Evolutionary conservation across 805 yeast genomes (phyloP).

Genomic region (Candida piceae): DNA sequence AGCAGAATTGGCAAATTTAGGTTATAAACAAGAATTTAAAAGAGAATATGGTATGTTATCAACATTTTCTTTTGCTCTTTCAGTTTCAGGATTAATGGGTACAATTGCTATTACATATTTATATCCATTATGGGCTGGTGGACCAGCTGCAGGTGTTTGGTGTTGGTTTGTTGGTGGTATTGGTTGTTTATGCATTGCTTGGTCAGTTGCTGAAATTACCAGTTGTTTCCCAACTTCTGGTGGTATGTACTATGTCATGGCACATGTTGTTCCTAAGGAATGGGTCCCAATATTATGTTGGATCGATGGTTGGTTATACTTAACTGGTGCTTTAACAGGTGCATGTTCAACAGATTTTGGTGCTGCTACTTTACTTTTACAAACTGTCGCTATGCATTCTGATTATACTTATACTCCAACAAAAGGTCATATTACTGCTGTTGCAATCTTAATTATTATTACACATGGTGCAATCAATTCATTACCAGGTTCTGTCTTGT

Average conservation of each 20-base stretch:
- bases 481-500: constrained; percentile 44
- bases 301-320: constrained; percentile 50
- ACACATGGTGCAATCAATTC: constrained; percentile 49
- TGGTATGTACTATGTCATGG: constrained; percentile 44
- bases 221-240: constrained; percentile 51
- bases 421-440: constrained; percentile 42
- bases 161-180: constrained; percentile 53
- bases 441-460: constrained; percentile 43
- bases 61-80: constrained; percentile 59
- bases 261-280: constrained; percentile 43
- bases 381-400: constrained; percentile 37
- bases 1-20: constrained; percentile 37
- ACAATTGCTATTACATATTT: constrained; percentile 50
- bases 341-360: constrained; percentile 50
- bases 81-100: constrained; percentile 62
- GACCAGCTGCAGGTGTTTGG: constrained; percentile 62
- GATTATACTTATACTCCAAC: constrained; percentile 37
- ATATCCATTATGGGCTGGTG: constrained; percentile 47
- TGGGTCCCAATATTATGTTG: constrained; percentile 49
- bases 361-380: constrained; percentile 42
- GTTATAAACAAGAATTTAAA: constrained; percentile 57
- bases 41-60: constrained; percentile 56
- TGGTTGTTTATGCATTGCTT: constrained; percentile 51
- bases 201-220: constrained; percentile 45
- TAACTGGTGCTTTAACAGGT: constrained; percentile 46